Base-by-base conservation (phyloP, 495 filamentous ascomycete genomes). In the Lepraria neglecta region DNA sequence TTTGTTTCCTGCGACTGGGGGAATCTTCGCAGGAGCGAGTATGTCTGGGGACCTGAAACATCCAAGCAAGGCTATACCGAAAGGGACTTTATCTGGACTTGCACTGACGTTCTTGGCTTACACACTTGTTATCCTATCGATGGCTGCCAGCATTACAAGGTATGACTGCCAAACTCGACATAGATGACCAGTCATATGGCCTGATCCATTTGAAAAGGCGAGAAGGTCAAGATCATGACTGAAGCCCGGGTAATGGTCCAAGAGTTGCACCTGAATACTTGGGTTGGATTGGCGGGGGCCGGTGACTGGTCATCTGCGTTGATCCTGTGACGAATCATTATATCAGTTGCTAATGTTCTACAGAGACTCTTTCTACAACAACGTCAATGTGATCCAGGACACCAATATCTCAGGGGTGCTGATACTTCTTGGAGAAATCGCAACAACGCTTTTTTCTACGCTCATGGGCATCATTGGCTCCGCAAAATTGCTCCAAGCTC, bases 41-140 rank as follows among this genome's bases (percentile, higher is more conserved):
- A 95, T 95, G 90, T 94, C 90, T 11, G 90, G 90, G 3, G 90
- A 95, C 71, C 69, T 95, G 45, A 85, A 81, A 61, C 86, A 91
- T 60, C 90, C 90, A 7, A 92, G 88, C 78, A 90, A 87, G 66
- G 81, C 88, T 3, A 95, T 95, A 58, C 90, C 90, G 0, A 85
- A 81, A 65, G 90, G 90, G 6, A 95, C 90, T 1, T 75, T 95
- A 10, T 84, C 84, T 65, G 89, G 89, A 1, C 78, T 94, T 62
- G 77, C 81, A 14, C 77, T 89, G 46, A 95, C 90, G 1, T 89
- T 95, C 66, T 62, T 90, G 52, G 75, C 84, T 2, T 95, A 95
- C 72, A 72, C 87, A 3, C 63, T 87, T 40, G 90, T 95, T 40
- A 89, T 95, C 38, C 64, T 95, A 19, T 82, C 90, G 4, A 84